Conservation (phyloP, 352 stramenopile species). For the Globisporangium viniferum region DNA sequence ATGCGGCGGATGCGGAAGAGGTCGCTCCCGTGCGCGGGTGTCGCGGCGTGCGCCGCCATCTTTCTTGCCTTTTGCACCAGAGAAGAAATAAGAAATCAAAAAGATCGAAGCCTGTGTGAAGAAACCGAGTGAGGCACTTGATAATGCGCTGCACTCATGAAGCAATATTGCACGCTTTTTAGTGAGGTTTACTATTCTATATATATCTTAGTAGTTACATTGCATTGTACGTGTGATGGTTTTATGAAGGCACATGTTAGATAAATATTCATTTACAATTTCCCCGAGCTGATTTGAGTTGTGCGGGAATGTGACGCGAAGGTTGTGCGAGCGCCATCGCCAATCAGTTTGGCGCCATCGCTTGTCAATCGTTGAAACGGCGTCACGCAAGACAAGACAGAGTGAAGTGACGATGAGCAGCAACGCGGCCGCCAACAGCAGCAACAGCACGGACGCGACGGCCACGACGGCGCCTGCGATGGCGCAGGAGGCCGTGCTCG, state of each 20-base stretch:
- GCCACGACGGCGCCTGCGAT: constrained; percentile 30
- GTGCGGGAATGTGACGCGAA: constrained; percentile 10
- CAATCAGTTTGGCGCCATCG: constrained; percentile 2
- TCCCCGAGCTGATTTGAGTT: no score
- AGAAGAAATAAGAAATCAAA: not conserved
- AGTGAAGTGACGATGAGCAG: constrained; percentile 1
- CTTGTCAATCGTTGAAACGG: constrained; percentile 13
- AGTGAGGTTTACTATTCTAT: no score
- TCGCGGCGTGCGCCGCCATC: constrained; percentile 12
- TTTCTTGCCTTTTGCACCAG: not conserved
- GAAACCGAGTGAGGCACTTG: not conserved
- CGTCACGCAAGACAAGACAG: not conserved
- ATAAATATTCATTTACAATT: no score
- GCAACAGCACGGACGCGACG: not conserved
- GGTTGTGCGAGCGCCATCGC: constrained; percentile 16
- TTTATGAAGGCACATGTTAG: no score
- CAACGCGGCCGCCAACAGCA: not conserved
- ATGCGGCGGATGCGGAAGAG: constrained; percentile 79
- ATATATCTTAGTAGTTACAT: no score
- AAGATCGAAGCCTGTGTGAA: constrained; percentile 1
- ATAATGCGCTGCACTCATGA: no score
- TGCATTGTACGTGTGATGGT: no score
- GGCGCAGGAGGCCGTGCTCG: constrained; percentile 71
- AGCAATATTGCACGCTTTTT: no score
- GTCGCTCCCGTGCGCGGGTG: constrained; percentile 44